Evolutionary conservation across 108 stramenopile species (phyloP).

Genomic region (Bacterosira constricta): DNA sequence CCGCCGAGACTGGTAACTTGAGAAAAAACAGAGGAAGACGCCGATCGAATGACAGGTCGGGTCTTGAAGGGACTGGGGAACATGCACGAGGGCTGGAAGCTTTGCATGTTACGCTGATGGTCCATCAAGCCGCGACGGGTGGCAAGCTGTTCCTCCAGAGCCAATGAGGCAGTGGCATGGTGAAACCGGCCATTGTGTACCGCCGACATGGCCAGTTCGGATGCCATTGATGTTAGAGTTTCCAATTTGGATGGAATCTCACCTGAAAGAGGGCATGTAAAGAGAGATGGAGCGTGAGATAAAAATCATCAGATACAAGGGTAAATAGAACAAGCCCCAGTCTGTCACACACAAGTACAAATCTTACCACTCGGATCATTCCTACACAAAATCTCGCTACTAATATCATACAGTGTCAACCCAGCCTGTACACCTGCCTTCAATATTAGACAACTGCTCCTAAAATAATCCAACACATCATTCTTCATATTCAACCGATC

Average conservation of each 20-base stretch:
- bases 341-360: neutral
- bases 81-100: neutral
- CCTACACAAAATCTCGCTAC: slow-evolving; percentile 76
- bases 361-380: slow-evolving; percentile 61
- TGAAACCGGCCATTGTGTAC: slow-evolving; percentile 81
- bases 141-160: slow-evolving; percentile 75
- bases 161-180: slow-evolving; percentile 76
- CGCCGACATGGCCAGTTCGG: slow-evolving; percentile 74
- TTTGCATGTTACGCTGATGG: neutral
- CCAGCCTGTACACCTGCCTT: slow-evolving; percentile 77
- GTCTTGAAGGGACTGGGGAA: slow-evolving; percentile 16
- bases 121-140: slow-evolving; percentile 19
- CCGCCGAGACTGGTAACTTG: slow-evolving; percentile 21
- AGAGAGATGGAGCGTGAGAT: neutral
- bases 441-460: slow-evolving; percentile 70
- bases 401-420: slow-evolving; percentile 83
- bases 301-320: neutral
- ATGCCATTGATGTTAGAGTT: slow-evolving; percentile 73
- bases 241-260: slow-evolving; percentile 83
- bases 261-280: slow-evolving; percentile 49
- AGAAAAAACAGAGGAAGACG: slow-evolving; percentile 44
- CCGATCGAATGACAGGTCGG: slow-evolving; percentile 38
- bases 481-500: slow-evolving; percentile 68
- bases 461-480: slow-evolving; percentile 79
- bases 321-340: neutral